Conservation (phyloP, 1,284 basidiomycete genomes). For the Mycena citricolor region DNA sequence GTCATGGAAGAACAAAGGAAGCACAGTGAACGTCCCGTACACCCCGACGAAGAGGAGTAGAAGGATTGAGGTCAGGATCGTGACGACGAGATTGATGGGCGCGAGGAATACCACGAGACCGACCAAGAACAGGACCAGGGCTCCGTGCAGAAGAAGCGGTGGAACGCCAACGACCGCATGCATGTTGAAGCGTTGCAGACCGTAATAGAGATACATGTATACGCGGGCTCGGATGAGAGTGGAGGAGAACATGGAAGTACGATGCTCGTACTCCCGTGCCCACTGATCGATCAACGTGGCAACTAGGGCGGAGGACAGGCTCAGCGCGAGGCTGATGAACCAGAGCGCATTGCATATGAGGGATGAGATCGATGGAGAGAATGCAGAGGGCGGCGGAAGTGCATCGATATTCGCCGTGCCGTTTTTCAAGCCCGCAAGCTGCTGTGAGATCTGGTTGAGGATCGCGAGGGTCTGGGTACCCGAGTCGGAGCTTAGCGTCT, state of each 20-base stretch:
- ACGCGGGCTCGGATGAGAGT: background rate
- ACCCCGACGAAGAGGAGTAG: background rate
- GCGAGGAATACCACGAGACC: conserved; percentile 1
- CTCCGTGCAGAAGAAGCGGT: background rate
- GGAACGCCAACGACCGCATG: background rate
- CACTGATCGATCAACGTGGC: conserved; percentile 2
- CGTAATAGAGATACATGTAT: conserved; percentile 2
- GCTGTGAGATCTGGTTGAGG: background rate
- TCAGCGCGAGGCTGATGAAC: conserved; percentile 4
- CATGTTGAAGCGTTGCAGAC: background rate
- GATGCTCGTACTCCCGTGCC: background rate
- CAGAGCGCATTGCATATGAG: conserved; percentile 3
- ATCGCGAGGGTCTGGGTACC: background rate
- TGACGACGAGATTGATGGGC: background rate
- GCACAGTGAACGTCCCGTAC: conserved; percentile 4
- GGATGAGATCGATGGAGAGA: background rate
- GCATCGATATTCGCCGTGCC: background rate
- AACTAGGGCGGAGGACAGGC: conserved; percentile 1
- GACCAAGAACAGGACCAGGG: conserved; percentile 1
- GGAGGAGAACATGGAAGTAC: background rate
- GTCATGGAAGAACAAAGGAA: conserved; percentile 1
- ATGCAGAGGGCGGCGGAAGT: background rate
- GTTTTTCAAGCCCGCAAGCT: no score
- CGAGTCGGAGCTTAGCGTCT: background rate
- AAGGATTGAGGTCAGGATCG: background rate